These are phyloP conservation scores for Nepenthes alata DNA, from an alignment of 179 eudicot genomes.

Conservation along the genomic window DNA sequence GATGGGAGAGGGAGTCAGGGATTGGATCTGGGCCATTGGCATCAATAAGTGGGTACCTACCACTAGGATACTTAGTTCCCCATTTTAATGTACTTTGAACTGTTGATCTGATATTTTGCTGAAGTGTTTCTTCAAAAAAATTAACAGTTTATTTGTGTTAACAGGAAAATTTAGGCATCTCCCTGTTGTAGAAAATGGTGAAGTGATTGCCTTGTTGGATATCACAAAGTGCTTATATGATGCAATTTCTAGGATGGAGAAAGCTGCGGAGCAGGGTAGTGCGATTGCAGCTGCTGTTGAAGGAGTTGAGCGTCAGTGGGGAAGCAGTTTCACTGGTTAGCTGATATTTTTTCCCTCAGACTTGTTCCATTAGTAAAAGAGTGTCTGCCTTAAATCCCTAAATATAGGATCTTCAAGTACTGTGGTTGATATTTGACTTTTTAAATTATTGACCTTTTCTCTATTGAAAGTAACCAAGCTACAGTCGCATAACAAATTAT, in stretches of 20 bases:
- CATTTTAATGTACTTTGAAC: background rate
- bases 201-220: conserved; percentile 93
- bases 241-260: conserved; percentile 97
- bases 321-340: conserved; percentile 74
- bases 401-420: too few relatives aligned
- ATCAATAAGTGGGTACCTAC: too few relatives aligned
- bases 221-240: conserved; percentile 92
- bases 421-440: too few relatives aligned
- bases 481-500: too few relatives aligned
- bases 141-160: conserved; percentile 4
- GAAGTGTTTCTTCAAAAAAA: too few relatives aligned
- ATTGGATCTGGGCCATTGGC: too few relatives aligned
- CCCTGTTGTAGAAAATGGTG: conserved; percentile 98
- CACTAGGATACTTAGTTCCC: too few relatives aligned
- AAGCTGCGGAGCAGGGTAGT: conserved; percentile 99
- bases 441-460: too few relatives aligned
- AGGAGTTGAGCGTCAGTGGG: conserved; percentile 95
- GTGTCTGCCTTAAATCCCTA: too few relatives aligned
- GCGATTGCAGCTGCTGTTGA: conserved; percentile 99
- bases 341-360: conserved; percentile 1
- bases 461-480: too few relatives aligned
- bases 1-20: too few relatives aligned
- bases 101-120: background rate
- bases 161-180: conserved; percentile 95
- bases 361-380: background rate